phyloP scores from a whole-genome alignment of 208 protist genomes.

The Histomonas meleagridis region DNA sequence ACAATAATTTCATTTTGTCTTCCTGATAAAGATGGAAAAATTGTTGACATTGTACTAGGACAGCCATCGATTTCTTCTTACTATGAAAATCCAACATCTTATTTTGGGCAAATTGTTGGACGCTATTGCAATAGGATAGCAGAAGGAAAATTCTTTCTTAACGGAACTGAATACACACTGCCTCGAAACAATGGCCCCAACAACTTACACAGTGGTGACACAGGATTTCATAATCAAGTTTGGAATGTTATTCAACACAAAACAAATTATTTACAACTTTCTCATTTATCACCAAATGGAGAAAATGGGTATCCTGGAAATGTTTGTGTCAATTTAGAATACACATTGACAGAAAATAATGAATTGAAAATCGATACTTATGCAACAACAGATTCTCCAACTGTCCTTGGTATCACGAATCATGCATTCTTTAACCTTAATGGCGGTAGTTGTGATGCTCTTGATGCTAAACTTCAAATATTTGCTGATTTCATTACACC shows the following conservation, averaged over 20 bases:
- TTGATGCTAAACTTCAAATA: not conserved
- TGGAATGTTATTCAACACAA: not conserved
- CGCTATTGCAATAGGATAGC: not conserved
- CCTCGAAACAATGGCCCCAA: conserved; percentile 4
- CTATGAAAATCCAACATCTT: not conserved
- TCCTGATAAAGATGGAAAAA: not conserved
- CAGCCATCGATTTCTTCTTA: not conserved
- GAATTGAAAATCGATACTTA: not conserved
- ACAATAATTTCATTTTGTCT: conserved; percentile 14
- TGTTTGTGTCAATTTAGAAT: not conserved
- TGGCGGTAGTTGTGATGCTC: too few relatives aligned
- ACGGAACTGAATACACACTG: not conserved
- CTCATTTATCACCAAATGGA: not conserved
- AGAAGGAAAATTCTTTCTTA: not conserved
- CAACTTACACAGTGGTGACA: not conserved
- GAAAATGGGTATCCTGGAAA: not conserved
- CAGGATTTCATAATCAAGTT: conserved; percentile 24
- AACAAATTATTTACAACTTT: not conserved
- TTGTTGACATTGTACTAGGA: not conserved
- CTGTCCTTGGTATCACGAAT: not conserved
- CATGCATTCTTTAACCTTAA: conserved; percentile 27
- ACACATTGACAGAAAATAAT: not conserved
- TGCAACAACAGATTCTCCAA: not conserved
- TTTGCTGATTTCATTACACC: not conserved
- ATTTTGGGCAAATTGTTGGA: not conserved